Evolutionary conservation across 306 rosid species (phyloP).

Genomic region (Acmispon strigosus): DNA sequence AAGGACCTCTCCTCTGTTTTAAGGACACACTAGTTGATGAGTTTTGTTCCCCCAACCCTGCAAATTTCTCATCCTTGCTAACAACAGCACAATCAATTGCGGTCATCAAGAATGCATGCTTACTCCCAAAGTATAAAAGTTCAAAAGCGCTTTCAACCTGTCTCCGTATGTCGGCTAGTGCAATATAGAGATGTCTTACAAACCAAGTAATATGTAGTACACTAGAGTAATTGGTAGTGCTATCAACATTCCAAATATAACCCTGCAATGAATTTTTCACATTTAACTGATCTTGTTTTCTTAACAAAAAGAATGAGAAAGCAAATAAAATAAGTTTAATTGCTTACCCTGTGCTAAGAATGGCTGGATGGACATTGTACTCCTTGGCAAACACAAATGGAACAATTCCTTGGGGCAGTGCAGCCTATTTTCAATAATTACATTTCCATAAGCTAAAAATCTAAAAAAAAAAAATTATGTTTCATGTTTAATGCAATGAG

Average conservation of each 20-base stretch:
- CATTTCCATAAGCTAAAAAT: not conserved
- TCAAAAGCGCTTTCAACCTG: slow-evolving; percentile 7
- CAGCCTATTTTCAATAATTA: slow-evolving; percentile 54
- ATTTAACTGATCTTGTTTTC: not conserved
- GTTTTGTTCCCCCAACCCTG: not conserved
- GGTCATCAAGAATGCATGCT: slow-evolving; percentile 18
- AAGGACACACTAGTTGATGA: not conserved
- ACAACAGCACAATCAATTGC: slow-evolving; percentile 16
- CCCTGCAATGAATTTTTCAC: slow-evolving; percentile 28
- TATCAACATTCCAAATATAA: slow-evolving; percentile 61
- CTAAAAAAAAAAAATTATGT: not conserved
- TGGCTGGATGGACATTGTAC: slow-evolving; percentile 91
- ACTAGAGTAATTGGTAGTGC: slow-evolving; percentile 55
- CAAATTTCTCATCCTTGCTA: slow-evolving; percentile 26
- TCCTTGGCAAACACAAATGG: slow-evolving; percentile 98
- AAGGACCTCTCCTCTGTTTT: slow-evolving; percentile 19
- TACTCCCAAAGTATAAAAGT: slow-evolving; percentile 28
- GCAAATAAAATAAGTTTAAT: not conserved
- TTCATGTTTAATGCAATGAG: too few relatives aligned
- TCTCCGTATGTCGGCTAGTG: slow-evolving; percentile 5
- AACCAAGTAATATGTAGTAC: slow-evolving; percentile 51
- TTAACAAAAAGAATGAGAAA: not conserved
- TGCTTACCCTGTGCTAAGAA: slow-evolving; percentile 88
- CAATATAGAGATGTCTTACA: slow-evolving; percentile 19
- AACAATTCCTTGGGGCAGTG: slow-evolving; percentile 97